Evolutionary conservation across 2,329 filamentous ascomycete genomes (phyloP).

Genomic region (Byssochlamys sp.): DNA sequence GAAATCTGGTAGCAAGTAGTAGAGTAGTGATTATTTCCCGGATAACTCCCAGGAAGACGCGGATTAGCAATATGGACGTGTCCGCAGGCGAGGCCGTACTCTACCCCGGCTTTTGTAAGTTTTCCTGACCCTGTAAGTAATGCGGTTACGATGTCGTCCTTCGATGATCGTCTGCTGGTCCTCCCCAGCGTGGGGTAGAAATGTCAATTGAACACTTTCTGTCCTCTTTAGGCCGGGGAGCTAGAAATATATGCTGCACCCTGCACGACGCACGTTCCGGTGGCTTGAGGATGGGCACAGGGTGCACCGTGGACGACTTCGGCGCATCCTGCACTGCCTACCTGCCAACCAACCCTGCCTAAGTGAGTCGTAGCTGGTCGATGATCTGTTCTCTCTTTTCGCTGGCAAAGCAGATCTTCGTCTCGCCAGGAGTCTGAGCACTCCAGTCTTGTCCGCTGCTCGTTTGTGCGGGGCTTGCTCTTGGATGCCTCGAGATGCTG

Average conservation of each 20-base stretch:
- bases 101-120: background rate
- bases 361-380: background rate
- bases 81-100: background rate
- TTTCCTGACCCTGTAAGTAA: background rate
- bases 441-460: background rate
- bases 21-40: background rate
- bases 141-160: background rate
- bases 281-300: background rate
- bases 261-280: background rate
- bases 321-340: background rate
- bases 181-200: background rate
- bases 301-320: background rate
- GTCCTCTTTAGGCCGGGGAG: background rate
- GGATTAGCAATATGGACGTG: background rate
- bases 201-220: no score
- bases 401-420: background rate
- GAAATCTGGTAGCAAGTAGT: background rate
- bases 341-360: background rate
- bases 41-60: background rate
- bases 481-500: background rate
- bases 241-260: background rate
- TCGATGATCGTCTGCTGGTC: background rate
- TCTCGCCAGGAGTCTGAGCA: background rate
- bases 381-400: background rate
- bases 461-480: background rate